Evolutionary conservation across 257 asterid genomes (phyloP).

Genomic region (Prunella vulgaris): DNA sequence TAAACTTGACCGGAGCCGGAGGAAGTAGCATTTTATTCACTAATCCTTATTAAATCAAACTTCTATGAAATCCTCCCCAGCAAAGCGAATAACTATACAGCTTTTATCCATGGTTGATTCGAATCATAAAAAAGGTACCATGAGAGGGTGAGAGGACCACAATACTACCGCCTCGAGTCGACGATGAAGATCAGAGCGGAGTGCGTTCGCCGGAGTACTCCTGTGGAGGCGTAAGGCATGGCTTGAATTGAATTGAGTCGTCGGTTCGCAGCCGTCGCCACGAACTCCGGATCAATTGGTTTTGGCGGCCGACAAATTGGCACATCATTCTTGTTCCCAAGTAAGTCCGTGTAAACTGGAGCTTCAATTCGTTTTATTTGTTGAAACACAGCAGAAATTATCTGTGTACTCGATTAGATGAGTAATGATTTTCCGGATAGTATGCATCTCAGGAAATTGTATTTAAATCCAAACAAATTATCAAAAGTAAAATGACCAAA

Average conservation of each 20-base stretch:
- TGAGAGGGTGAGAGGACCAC: neutral
- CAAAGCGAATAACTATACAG: neutral
- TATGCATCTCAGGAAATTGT: neutral
- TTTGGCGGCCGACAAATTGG: neutral
- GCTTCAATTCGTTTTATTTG: neutral
- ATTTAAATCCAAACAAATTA: neutral
- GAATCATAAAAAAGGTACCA: neutral
- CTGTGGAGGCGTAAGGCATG: too few relatives aligned
- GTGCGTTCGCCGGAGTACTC: too few relatives aligned
- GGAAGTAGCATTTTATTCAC: too few relatives aligned
- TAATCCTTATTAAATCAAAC: too few relatives aligned
- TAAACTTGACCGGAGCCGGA: too few relatives aligned
- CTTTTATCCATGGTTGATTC: neutral
- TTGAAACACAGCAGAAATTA: neutral
- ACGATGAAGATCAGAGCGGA: neutral
- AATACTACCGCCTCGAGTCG: neutral
- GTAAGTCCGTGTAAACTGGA: too few relatives aligned
- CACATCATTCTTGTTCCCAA: neutral
- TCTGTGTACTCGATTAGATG: neutral
- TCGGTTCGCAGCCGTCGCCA: too few relatives aligned
- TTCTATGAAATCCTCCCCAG: too few relatives aligned
- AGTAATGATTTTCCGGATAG: neutral
- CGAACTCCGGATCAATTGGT: neutral
- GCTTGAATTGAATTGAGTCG: too few relatives aligned
- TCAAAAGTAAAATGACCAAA: neutral